These are phyloP conservation scores for Flueggea neowawraea DNA, from an alignment of 441 rosid species.

Conservation along the genomic window DNA sequence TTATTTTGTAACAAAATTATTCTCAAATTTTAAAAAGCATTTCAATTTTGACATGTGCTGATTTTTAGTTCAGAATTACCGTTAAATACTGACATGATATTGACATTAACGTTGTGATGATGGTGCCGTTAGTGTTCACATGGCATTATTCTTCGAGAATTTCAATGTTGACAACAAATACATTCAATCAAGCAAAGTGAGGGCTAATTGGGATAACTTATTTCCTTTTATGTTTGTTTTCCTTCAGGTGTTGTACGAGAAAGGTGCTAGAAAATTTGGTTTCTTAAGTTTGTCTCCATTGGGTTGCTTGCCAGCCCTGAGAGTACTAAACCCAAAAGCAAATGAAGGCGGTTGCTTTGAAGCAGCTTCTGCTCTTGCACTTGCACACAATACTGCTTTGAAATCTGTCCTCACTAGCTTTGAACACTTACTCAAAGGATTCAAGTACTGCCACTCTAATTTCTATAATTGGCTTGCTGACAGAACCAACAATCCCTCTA, in stretches of 20 bases:
- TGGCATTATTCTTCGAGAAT: too few species aligned
- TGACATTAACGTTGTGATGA: too few species aligned
- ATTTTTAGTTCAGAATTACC: too few species aligned
- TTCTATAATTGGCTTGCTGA: conserved; percentile 34
- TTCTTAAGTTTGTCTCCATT: conserved; percentile 49
- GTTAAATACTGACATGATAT: too few species aligned
- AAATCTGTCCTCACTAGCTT: conserved; percentile 28
- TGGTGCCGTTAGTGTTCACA: too few species aligned
- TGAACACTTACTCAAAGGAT: conserved; percentile 40
- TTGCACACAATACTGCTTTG: conserved; percentile 54
- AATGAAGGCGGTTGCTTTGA: conserved; percentile 43
- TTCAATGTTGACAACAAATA: too few species aligned
- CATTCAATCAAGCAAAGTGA: too few species aligned
- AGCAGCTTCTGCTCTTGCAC: conserved; percentile 38
- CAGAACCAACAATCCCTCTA: conserved; percentile 48
- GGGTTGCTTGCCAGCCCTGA: conserved; percentile 60
- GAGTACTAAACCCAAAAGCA: conserved; percentile 24
- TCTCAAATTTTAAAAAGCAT: too few species aligned
- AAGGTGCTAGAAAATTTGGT: conserved; percentile 68
- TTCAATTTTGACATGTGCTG: too few species aligned
- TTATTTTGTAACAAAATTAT: too few species aligned
- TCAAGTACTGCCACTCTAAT: conserved; percentile 53
- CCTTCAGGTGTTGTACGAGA: conserved; percentile 50
- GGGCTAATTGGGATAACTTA: too few species aligned
- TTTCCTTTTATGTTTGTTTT: neutral